Percentiles rank a stretch among this genome's conserved stretches.
Evolutionary conservation across 2,329 filamentous ascomycete genomes (phyloP).

Genomic region (Calycina herbarum): DNA sequence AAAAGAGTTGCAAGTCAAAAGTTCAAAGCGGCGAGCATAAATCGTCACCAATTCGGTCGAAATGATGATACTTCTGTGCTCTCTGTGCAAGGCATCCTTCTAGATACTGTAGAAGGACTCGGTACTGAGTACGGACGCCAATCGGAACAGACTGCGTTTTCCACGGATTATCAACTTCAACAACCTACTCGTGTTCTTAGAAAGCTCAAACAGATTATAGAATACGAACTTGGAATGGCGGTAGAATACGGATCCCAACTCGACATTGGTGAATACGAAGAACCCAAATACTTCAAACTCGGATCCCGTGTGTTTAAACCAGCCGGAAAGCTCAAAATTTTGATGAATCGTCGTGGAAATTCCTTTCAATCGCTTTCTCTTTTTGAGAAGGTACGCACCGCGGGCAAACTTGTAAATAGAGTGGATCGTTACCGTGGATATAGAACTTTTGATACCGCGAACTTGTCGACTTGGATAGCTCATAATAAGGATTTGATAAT

Average conservation of each 20-base stretch:
- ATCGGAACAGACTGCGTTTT: no score
- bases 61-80: no score
- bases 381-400: neutral
- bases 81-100: no score
- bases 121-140: no score
- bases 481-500: neutral
- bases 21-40: no score
- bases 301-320: no score
- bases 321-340: no score
- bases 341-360: no score
- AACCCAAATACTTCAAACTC: neutral
- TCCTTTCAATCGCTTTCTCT: no score
- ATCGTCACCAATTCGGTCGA: no score
- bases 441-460: neutral
- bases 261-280: neutral
- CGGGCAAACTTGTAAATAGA: neutral
- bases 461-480: neutral
- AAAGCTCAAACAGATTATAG: neutral
- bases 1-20: no score
- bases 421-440: neutral
- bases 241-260: neutral
- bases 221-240: neutral
- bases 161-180: neutral
- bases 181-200: neutral
- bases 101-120: no score